phyloP scores from a whole-genome alignment of 164 flowering plant species.

The Piper betle region DNA sequence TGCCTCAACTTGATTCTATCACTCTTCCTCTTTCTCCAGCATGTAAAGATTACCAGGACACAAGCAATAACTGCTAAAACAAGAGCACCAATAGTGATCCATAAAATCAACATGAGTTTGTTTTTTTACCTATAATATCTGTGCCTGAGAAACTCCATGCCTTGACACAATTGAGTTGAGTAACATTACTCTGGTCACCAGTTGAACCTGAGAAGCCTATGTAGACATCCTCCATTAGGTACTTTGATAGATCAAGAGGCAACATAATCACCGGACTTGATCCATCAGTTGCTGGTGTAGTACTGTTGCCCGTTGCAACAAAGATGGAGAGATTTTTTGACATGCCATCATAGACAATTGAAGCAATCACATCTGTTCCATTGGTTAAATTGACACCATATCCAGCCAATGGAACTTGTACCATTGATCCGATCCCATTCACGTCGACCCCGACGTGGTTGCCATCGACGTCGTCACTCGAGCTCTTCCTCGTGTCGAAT shows the following conservation, averaged over 20 bases:
- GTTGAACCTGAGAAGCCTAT: conserved; percentile 56
- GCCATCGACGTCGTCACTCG: conserved; percentile 23
- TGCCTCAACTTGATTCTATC: background rate
- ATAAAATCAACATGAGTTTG: background rate
- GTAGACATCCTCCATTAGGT: conserved; percentile 27
- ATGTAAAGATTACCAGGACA: background rate
- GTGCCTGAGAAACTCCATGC: conserved; percentile 32
- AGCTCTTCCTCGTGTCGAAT: conserved; percentile 50
- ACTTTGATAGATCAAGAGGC: conserved; percentile 19
- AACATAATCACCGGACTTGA: conserved; percentile 7
- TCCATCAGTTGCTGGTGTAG: background rate
- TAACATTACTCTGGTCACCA: conserved; percentile 7
- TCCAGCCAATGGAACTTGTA: conserved; percentile 11
- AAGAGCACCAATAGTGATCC: conserved; percentile 22
- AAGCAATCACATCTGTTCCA: conserved; percentile 7
- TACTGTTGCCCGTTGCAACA: conserved; percentile 7
- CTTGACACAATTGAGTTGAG: conserved; percentile 30
- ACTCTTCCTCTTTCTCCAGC: background rate
- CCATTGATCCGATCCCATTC: conserved; percentile 21
- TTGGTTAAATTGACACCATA: conserved; percentile 15
- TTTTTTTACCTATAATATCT: conserved; percentile 2
- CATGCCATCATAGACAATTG: conserved; percentile 24
- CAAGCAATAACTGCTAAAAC: conserved; percentile 2
- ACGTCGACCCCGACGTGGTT: conserved; percentile 49
- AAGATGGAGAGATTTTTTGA: conserved; percentile 11